Evolutionary conservation across 73 alveolate species (phyloP).

Genomic region (Tetrahymena thermophila): DNA sequence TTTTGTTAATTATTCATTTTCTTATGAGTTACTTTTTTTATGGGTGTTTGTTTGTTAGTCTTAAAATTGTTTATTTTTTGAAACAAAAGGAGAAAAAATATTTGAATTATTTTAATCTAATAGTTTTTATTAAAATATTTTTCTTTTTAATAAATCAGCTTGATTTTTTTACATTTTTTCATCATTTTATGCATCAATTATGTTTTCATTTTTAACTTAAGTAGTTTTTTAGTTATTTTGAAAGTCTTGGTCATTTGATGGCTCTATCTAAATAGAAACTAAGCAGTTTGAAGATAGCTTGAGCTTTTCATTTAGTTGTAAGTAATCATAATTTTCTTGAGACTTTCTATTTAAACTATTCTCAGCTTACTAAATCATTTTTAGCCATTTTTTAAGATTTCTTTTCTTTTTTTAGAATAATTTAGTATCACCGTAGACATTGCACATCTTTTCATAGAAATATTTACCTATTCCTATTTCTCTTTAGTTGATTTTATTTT

Average conservation of each 20-base stretch:
- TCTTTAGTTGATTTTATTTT: background rate
- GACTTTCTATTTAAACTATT: background rate
- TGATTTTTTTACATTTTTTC: background rate
- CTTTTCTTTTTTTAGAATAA: background rate
- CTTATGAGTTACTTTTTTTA: background rate
- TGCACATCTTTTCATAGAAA: background rate
- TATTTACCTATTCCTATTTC: background rate
- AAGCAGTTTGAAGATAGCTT: background rate
- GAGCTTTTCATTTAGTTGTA: background rate
- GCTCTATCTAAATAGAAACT: background rate
- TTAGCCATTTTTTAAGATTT: background rate
- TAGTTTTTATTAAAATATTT: background rate
- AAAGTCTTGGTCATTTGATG: background rate
- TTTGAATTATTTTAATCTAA: background rate
- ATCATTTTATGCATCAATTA: background rate
- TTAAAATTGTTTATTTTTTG: background rate
- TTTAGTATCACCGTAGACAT: background rate
- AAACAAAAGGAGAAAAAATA: background rate
- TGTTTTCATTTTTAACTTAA: background rate
- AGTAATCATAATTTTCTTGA: background rate
- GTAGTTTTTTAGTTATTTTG: background rate
- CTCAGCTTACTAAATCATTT: background rate
- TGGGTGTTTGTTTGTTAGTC: background rate
- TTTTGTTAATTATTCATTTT: background rate
- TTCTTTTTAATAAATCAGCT: background rate